These are phyloP conservation scores for Ceratocystis variospora DNA, from an alignment of 2,329 filamentous ascomycete species.

Conservation along the genomic window DNA sequence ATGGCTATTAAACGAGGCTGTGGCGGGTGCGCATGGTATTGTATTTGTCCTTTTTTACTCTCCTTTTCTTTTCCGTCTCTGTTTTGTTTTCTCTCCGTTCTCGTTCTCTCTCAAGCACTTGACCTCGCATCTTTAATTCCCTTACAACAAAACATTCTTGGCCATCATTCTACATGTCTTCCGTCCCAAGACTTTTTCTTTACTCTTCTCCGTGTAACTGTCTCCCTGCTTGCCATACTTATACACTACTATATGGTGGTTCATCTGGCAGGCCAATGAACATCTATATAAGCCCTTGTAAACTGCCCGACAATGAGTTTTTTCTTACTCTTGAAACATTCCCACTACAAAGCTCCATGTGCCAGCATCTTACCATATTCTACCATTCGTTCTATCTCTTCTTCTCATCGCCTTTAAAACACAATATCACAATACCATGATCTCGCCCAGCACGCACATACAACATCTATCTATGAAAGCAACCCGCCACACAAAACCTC, in stretches of 20 bases:
- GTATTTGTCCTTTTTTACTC: not conserved
- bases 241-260: not conserved
- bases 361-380: not conserved
- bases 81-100: not conserved
- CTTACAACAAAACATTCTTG: conserved; percentile 10
- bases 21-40: conserved; percentile 1
- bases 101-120: conserved; percentile 6
- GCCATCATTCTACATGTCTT: conserved; percentile 3
- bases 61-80: not conserved
- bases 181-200: not conserved
- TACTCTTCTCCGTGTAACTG: conserved; percentile 2
- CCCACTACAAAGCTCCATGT: not conserved
- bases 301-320: not conserved
- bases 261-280: conserved; percentile 7
- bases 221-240: conserved; percentile 5
- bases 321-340: not conserved
- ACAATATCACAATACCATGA: not conserved
- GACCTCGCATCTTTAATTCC: conserved; percentile 3
- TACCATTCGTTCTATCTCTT: not conserved
- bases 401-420: not conserved
- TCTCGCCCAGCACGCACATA: not conserved
- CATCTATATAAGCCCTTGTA: conserved; percentile 6
- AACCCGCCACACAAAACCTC: not conserved
- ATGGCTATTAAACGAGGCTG: not conserved
- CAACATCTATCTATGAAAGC: not conserved